Evolutionary conservation across 345 rosid species (phyloP), one percentile per base, ranked within the genome.

Genomic region (Murraya paniculata): DNA sequence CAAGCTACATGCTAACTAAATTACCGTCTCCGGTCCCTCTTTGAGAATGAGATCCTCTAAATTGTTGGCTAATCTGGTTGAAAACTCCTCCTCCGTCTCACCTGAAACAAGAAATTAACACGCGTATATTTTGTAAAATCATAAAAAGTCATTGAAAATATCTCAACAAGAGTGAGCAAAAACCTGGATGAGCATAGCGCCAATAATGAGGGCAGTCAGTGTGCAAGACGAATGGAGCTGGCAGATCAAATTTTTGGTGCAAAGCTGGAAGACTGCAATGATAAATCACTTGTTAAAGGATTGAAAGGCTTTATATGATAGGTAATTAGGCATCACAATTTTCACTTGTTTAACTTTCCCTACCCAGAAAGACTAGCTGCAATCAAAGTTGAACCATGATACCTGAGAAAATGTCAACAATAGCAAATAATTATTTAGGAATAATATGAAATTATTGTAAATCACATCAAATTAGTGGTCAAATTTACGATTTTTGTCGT

Each of bases 171-270:
- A 75, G 28, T 58, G 69, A 27, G 60, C 56, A 31, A 67, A 66
- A 81, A 96, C 99, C 99, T 85, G 91, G 93, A 83, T 87, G 93
- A 88, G 93, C 98, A 84, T 78, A 88, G 69, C 98, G 94, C 98
- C 99, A 94, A 84, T 96, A 96, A 85, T 96, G 99, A 86, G 98
- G 98, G 81, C 99, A 96, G 84, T 96, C 97, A 16, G 98, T 91
- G 72, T 96, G 98, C 72, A 92, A 65, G 64, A 96, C 94, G 79
- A 96, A 96, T 24, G 98, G 98, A 72, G 97, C 97, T 10, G 99
- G 98, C 77, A 96, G 87, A 87, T 96, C 99, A 86, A 96, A 96
- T 45, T 91, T 91, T 61, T 94, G 97, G 81, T 96, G 99, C 85
- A 94, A 69, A 10, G 95, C 89, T 10, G 98, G 94, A 81, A 96